These are phyloP conservation scores for Margaritispora aquatica DNA, from an alignment of 495 filamentous ascomycete species.

Conservation along the genomic window DNA sequence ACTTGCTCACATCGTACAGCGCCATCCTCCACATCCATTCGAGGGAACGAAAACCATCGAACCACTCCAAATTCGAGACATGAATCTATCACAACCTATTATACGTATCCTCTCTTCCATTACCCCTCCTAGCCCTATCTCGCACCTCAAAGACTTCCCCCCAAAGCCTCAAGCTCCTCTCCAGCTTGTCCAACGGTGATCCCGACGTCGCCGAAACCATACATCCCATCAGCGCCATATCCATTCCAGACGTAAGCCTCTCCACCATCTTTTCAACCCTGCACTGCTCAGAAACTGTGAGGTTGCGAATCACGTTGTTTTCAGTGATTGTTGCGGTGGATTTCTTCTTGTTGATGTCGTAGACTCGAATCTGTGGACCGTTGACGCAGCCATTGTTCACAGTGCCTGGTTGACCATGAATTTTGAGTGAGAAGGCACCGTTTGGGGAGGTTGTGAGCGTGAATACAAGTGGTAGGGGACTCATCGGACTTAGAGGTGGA, in stretches of 20 bases:
- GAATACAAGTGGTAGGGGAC: not conserved
- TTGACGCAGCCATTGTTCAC: not conserved
- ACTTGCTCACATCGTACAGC: no score
- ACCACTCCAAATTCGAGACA: no score
- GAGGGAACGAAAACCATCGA: no score
- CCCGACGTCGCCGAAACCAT: not conserved
- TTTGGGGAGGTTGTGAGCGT: not conserved
- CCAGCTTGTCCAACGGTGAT: not conserved
- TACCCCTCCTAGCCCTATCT: not conserved
- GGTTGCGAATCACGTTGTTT: not conserved
- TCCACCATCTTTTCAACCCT: not conserved
- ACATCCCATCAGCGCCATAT: not conserved
- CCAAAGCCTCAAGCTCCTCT: not conserved
- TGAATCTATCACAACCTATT: no score
- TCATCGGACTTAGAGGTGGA: not conserved
- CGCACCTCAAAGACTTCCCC: not conserved
- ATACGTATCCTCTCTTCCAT: not conserved
- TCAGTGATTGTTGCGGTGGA: not conserved
- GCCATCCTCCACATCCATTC: no score
- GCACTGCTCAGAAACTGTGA: not conserved
- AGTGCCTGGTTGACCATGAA: not conserved
- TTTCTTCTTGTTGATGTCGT: not conserved
- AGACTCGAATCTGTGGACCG: not conserved
- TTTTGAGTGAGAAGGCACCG: not conserved
- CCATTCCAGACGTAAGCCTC: not conserved